Evolutionary conservation across 225 moss, liverwort and hornwort genomes (phyloP).

Genomic region (Lunularia cruciata): DNA sequence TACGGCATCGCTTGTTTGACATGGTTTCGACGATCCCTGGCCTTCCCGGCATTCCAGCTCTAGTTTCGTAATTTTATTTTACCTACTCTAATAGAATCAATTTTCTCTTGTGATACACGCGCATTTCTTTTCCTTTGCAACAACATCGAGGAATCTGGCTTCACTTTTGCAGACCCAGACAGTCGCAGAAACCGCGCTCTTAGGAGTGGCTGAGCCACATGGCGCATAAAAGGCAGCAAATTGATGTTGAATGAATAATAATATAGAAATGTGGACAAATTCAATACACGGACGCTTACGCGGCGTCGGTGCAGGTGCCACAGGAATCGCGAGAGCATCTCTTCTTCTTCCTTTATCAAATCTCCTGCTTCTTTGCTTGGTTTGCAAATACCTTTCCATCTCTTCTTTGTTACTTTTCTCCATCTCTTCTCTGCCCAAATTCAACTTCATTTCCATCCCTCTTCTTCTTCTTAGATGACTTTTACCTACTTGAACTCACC

Average conservation of each 20-base stretch:
- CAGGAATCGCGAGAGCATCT: no score
- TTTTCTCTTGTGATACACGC: no score
- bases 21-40: not conserved
- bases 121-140: no score
- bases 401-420: not conserved
- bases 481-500: no score
- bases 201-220: constrained; percentile 5
- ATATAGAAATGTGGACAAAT: not conserved
- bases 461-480: no score
- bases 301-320: not conserved
- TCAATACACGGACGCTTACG: not conserved
- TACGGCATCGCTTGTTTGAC: not conserved
- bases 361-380: not conserved
- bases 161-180: not conserved
- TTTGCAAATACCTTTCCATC: no score
- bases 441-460: no score
- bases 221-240: not conserved
- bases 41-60: not conserved
- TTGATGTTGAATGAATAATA: not conserved
- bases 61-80: no score
- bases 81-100: no score
- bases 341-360: no score
- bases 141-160: not conserved
- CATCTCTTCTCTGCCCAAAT: no score
- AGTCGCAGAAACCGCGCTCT: not conserved